Percentiles rank a stretch among this genome's conserved stretches.
Conservation (phyloP, 1,284 basidiomycete species). For the Puccinia horiana region DNA sequence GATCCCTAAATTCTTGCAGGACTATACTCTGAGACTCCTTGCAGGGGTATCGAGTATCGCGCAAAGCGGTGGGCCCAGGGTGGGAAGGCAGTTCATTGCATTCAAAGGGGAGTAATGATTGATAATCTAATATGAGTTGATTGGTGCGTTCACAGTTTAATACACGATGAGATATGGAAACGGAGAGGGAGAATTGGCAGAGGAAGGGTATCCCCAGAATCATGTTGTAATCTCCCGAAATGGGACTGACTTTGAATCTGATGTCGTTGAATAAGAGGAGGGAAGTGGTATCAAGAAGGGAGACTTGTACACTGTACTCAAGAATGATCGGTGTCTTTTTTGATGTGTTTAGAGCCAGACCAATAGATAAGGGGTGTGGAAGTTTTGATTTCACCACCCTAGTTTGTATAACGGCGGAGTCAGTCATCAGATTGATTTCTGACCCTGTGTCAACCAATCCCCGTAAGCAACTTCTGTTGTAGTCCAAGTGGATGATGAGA, state of each 20-base stretch:
- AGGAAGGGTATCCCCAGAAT: neutral
- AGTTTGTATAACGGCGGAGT: neutral
- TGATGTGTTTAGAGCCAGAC: neutral
- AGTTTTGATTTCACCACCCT: neutral
- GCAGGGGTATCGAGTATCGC: neutral
- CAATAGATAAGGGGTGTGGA: neutral
- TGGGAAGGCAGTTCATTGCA: neutral
- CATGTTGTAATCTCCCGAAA: neutral
- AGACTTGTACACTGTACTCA: too few species aligned
- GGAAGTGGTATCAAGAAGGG: neutral
- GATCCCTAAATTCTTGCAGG: neutral
- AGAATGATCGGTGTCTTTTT: neutral
- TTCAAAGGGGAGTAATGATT: neutral
- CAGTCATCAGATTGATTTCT: neutral
- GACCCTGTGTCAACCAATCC: conserved; percentile 8
- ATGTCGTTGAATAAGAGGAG: neutral
- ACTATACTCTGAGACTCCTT: neutral
- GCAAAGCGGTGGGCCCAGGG: neutral
- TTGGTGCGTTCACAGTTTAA: conserved; percentile 2
- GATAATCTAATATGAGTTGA: neutral
- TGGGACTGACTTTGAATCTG: neutral
- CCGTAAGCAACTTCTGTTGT: neutral
- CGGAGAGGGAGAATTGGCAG: neutral
- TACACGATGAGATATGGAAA: neutral
- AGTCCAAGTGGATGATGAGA: neutral